Conservation (phyloP, 805 yeast genomes). For the Ogataea naganishii region DNA sequence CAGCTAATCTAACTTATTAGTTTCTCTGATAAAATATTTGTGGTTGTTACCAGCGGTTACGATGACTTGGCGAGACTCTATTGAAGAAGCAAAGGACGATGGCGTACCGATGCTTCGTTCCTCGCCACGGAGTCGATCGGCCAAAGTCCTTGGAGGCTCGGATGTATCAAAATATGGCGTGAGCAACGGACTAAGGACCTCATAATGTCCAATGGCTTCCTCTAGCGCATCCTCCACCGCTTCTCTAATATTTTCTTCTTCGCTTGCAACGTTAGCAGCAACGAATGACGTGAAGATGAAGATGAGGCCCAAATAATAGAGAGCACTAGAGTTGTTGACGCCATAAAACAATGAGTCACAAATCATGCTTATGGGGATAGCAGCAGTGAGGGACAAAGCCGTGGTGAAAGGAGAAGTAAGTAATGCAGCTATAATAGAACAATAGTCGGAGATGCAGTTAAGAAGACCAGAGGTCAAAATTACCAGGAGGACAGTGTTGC, state of each 20-base stretch:
- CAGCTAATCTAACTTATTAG: slow-evolving; percentile 6
- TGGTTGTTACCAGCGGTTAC: slow-evolving; percentile 26
- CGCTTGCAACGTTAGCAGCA: slow-evolving; percentile 35
- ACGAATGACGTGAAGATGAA: slow-evolving; percentile 38
- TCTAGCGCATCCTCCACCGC: slow-evolving; percentile 40
- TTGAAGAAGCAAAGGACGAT: too few relatives aligned
- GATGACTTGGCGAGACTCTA: slow-evolving; percentile 14
- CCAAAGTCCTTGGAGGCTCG: too few relatives aligned
- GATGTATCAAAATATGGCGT: slow-evolving; percentile 27
- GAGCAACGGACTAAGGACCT: slow-evolving; percentile 34
- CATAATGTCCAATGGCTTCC: slow-evolving; percentile 38
- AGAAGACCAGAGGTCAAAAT: slow-evolving; percentile 34
- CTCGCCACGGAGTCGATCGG: too few relatives aligned
- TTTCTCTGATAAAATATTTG: slow-evolving; percentile 24
- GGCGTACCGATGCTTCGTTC: too few relatives aligned
- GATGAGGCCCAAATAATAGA: slow-evolving; percentile 38
- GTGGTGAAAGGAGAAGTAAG: slow-evolving; percentile 47
- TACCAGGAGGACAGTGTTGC: slow-evolving; percentile 22
- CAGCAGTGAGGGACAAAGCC: slow-evolving; percentile 40
- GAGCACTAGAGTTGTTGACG: slow-evolving; percentile 19
- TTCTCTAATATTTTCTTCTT: slow-evolving; percentile 34
- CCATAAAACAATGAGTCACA: slow-evolving; percentile 33
- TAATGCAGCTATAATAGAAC: slow-evolving; percentile 40
- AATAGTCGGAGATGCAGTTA: slow-evolving; percentile 40
- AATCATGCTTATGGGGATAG: slow-evolving; percentile 43